A percentile compares a stretch with the other conserved stretches of the same genome.
Conservation (phyloP, 2,329 filamentous ascomycete genomes). For the Diaporthe citrichinensis region DNA sequence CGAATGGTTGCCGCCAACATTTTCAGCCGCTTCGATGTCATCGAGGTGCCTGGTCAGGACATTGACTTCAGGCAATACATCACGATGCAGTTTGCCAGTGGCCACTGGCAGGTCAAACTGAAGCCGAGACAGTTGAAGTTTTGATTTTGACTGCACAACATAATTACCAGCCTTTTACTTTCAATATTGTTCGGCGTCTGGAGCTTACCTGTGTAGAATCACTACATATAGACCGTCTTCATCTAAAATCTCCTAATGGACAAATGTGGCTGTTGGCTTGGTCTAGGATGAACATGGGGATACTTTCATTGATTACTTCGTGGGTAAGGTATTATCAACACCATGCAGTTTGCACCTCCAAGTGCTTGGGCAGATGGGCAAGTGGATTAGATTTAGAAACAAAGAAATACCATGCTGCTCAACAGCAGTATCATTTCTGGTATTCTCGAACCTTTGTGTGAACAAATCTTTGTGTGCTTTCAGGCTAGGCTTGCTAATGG, state of each 20-base stretch:
- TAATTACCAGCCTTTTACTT: not conserved
- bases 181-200: not conserved
- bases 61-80: conserved; percentile 47
- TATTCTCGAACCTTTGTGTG: not conserved
- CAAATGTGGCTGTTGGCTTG: not conserved
- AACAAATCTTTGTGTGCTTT: not conserved
- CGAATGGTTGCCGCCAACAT: conserved; percentile 45
- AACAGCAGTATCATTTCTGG: not conserved
- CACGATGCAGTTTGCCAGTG: conserved; percentile 46
- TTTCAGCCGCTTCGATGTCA: conserved; percentile 45
- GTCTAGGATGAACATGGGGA: not conserved
- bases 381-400: not conserved
- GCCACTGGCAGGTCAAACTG: conserved; percentile 46
- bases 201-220: not conserved
- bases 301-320: not conserved
- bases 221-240: not conserved
- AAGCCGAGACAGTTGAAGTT: conserved; percentile 14
- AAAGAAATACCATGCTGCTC: not conserved
- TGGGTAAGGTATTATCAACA: not conserved
- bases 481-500: not conserved
- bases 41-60: conserved; percentile 44
- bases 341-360: no score
- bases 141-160: not conserved
- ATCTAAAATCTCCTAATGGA: not conserved
- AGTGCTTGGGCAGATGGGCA: no score